phyloP scores from a whole-genome alignment of 768 basidiomycete genomes.

The Stropharia rugosoannulata region DNA sequence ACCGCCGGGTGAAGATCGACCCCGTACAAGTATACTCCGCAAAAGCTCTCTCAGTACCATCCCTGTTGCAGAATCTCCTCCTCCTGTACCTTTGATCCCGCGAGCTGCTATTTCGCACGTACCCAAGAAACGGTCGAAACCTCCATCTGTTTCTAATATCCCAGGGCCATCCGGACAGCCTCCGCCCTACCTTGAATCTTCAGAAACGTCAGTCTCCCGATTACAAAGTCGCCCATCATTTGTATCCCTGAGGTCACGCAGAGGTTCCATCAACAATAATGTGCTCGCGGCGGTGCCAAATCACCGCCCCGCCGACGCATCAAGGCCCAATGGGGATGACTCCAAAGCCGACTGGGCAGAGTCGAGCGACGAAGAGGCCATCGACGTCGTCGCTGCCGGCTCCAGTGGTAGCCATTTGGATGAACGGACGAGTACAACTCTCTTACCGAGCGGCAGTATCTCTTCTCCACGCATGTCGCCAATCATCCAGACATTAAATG shows the following conservation, averaged over 20 bases:
- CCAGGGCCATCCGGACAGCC: conserved; percentile 53
- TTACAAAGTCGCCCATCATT: conserved; percentile 41
- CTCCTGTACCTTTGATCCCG: conserved; percentile 38
- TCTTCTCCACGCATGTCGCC: conserved; percentile 22
- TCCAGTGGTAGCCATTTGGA: conserved; percentile 81
- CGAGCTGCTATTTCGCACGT: conserved; percentile 39
- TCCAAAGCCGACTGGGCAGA: conserved; percentile 71
- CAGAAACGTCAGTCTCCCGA: conserved; percentile 29
- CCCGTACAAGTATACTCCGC: conserved; percentile 31
- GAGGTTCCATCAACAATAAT: conserved; percentile 59
- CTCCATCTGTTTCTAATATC: conserved; percentile 26
- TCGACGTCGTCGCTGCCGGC: conserved; percentile 78
- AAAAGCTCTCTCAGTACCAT: conserved; percentile 38
- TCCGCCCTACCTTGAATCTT: conserved; percentile 57
- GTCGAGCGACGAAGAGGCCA: conserved; percentile 85
- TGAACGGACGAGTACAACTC: conserved; percentile 72
- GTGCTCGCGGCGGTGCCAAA: conserved; percentile 51
- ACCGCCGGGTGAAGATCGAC: conserved; percentile 33
- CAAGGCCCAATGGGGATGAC: conserved; percentile 36
- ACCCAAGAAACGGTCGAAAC: conserved; percentile 31
- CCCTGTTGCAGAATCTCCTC: conserved; percentile 26
- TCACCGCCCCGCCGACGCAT: conserved; percentile 32
- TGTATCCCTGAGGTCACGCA: conserved; percentile 43
- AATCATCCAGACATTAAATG: conserved; percentile 17
- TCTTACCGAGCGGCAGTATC: conserved; percentile 30